Evolutionary conservation across 140 eudicot genomes (phyloP).

Genomic region (Stevia rebaudiana): DNA sequence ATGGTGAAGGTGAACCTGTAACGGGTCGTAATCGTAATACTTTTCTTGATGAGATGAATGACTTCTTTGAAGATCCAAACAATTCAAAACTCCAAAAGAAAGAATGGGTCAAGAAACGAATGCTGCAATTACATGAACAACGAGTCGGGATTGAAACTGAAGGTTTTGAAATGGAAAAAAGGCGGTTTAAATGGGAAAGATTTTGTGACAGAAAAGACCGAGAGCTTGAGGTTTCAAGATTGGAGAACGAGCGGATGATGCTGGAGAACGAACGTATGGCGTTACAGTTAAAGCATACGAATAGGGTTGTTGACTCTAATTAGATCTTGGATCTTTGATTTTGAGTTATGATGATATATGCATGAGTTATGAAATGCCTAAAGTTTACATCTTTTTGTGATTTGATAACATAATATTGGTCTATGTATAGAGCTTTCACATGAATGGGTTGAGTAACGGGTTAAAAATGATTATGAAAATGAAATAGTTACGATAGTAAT

Average conservation of each 20-base stretch:
- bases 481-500: too few species aligned
- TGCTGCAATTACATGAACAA: slow-evolving; percentile 46
- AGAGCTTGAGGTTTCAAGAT: slow-evolving; percentile 52
- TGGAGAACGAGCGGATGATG: slow-evolving; percentile 71
- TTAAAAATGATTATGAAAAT: too few species aligned
- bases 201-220: slow-evolving; percentile 67
- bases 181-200: slow-evolving; percentile 71
- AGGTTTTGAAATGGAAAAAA: slow-evolving; percentile 67
- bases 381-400: neutral
- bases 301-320: slow-evolving; percentile 22
- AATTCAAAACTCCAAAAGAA: slow-evolving; percentile 39
- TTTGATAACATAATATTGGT: too few species aligned
- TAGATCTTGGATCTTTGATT: slow-evolving; percentile 15
- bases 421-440: too few species aligned
- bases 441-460: too few species aligned
- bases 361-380: slow-evolving; percentile 3
- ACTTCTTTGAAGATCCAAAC: slow-evolving; percentile 32
- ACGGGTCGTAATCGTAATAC: neutral
- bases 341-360: neutral
- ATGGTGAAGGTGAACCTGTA: neutral
- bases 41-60: slow-evolving; percentile 42
- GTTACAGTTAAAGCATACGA: slow-evolving; percentile 41
- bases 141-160: slow-evolving; percentile 47
- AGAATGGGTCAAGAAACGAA: slow-evolving; percentile 41
- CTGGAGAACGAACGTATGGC: slow-evolving; percentile 79